Evolutionary conservation across 2,329 filamentous ascomycete genomes (phyloP).

Genomic region (Aschersonia sp.): DNA sequence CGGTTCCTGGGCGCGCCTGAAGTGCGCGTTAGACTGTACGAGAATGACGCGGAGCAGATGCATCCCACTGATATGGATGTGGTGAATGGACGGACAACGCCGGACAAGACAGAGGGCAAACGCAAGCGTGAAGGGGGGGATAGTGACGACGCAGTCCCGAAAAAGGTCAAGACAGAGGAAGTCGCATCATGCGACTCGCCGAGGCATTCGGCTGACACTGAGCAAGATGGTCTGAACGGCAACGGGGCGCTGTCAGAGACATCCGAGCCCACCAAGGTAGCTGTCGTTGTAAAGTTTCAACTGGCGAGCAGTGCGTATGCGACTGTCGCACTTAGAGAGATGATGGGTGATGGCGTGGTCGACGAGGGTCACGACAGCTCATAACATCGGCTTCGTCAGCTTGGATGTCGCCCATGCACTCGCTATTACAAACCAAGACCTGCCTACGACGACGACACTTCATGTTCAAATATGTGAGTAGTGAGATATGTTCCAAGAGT

Average conservation of each 20-base stretch:
- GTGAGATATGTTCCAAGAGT: not conserved
- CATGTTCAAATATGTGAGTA: not conserved
- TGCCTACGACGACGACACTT: slow-evolving; percentile 1
- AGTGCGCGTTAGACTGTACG: slow-evolving; percentile 58
- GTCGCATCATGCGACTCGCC: not conserved
- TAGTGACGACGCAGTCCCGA: not conserved
- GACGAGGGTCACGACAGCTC: slow-evolving; percentile 1
- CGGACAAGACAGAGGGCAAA: slow-evolving; percentile 5
- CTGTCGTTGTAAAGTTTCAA: slow-evolving; percentile 62
- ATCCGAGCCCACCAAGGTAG: slow-evolving; percentile 26
- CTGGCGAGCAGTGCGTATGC: slow-evolving; percentile 71
- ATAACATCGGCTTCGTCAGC: not conserved
- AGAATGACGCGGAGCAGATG: slow-evolving; percentile 64
- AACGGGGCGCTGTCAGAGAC: slow-evolving; percentile 9
- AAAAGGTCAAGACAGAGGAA: slow-evolving; percentile 3
- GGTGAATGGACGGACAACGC: slow-evolving; percentile 18
- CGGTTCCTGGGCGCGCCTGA: slow-evolving; percentile 50
- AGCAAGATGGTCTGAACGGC: slow-evolving; percentile 3
- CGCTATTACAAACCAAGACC: not conserved
- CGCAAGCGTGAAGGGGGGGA: slow-evolving; percentile 6
- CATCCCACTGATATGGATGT: slow-evolving; percentile 75
- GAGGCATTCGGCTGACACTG: not conserved
- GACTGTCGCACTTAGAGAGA: slow-evolving; percentile 66
- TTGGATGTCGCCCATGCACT: not conserved
- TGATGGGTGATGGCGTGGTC: slow-evolving; percentile 40